phyloP scores from a whole-genome alignment of 1,284 basidiomycete genomes.

The Cerioporus squamosus region DNA sequence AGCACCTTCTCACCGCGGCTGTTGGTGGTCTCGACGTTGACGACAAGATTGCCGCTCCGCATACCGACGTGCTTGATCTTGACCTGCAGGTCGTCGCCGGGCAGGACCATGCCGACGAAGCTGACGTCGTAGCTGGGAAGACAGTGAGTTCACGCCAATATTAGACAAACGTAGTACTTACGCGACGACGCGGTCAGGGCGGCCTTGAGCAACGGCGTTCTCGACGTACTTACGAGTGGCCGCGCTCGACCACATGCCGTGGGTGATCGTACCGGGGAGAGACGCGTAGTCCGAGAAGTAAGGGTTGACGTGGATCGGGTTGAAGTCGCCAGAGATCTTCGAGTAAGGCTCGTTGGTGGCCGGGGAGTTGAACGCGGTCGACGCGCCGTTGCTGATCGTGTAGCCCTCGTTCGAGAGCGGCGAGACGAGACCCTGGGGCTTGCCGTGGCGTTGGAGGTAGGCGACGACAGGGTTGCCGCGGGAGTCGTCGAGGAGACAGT shows the following conservation, averaged over 20 bases:
- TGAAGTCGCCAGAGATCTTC: constrained; percentile 96
- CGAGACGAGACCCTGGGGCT: constrained; percentile 74
- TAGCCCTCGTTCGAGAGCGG: constrained; percentile 89
- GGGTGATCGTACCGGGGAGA: constrained; percentile 96
- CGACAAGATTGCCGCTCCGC: constrained; percentile 91
- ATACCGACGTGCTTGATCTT: constrained; percentile 91
- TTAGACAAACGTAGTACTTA: constrained; percentile 44
- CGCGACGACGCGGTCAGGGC: constrained; percentile 88
- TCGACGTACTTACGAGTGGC: constrained; percentile 94
- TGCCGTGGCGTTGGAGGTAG: constrained; percentile 92
- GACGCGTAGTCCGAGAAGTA: constrained; percentile 96
- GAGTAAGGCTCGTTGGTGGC: constrained; percentile 96
- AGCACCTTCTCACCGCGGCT: constrained; percentile 89
- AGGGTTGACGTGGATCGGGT: constrained; percentile 97
- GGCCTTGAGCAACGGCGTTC: constrained; percentile 91
- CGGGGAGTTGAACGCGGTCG: constrained; percentile 75
- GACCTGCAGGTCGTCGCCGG: constrained; percentile 87
- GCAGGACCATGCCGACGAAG: constrained; percentile 98
- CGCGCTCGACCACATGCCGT: constrained; percentile 97
- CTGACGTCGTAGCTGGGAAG: constrained; percentile 79
- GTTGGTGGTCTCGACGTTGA: constrained; percentile 91
- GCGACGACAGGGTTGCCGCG: constrained; percentile 94
- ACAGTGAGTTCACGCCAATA: constrained; percentile 13
- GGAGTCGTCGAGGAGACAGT: constrained; percentile 86
- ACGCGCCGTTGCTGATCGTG: constrained; percentile 62